A percentile compares a stretch with the other conserved stretches of the same genome.
Evolutionary conservation across 805 yeast genomes (phyloP).

Genomic region (Grigorovia transvaalensis): DNA sequence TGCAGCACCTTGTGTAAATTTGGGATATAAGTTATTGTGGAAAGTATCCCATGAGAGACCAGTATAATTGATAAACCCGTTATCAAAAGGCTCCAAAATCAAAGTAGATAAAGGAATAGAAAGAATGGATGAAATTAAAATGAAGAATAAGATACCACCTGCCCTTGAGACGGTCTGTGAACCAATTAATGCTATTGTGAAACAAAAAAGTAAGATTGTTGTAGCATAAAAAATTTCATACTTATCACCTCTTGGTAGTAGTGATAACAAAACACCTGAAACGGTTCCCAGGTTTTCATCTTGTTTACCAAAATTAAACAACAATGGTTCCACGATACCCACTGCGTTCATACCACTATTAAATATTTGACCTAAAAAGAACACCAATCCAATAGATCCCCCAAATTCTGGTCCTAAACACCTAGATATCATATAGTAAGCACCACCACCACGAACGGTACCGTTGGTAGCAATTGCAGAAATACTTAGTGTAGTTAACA

Average conservation of each 20-base stretch:
- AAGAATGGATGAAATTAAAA: conserved; percentile 59
- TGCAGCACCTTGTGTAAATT: conserved; percentile 83
- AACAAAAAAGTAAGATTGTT: conserved; percentile 54
- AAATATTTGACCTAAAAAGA: conserved; percentile 87
- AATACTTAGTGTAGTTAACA: conserved; percentile 78
- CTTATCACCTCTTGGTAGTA: conserved; percentile 63
- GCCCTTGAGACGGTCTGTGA: conserved; percentile 73
- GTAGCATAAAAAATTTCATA: conserved; percentile 68
- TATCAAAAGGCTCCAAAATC: conserved; percentile 52
- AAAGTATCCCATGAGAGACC: conserved; percentile 69
- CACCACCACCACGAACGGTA: conserved; percentile 96
- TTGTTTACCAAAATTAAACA: conserved; percentile 61
- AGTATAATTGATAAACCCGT: conserved; percentile 43
- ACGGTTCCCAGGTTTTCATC: conserved; percentile 34
- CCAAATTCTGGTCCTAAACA: conserved; percentile 97
- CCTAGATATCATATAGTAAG: conserved; percentile 93
- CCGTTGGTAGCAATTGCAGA: conserved; percentile 98
- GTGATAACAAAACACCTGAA: conserved; percentile 29
- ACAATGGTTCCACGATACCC: conserved; percentile 85
- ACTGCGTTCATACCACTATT: conserved; percentile 90
- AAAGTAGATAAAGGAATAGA: conserved; percentile 75
- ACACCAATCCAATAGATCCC: conserved; percentile 91
- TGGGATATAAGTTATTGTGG: conserved; percentile 58
- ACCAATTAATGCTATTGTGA: conserved; percentile 70
- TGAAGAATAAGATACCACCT: conserved; percentile 60